Evolutionary conservation across 2,329 filamentous ascomycete genomes (phyloP).

Genomic region (Penicillium capsulatum): DNA sequence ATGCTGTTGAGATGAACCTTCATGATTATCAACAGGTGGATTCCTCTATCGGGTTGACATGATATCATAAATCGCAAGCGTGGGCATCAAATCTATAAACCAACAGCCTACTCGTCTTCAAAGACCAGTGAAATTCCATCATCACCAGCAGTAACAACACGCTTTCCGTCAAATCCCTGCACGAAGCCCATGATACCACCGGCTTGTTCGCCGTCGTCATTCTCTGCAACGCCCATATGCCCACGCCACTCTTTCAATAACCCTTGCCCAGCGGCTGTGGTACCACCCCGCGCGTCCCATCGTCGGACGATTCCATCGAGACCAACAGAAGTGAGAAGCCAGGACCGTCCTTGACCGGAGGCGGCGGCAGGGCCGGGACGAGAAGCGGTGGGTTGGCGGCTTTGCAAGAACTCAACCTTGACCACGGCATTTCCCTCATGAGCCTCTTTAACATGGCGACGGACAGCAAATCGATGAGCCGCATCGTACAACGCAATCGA

Average conservation of each 20-base stretch:
- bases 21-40: no score
- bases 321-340: constrained; percentile 77
- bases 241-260: constrained; percentile 85
- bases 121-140: constrained; percentile 56
- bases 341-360: constrained; percentile 49
- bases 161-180: constrained; percentile 67
- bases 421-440: constrained; percentile 89
- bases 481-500: constrained; percentile 82
- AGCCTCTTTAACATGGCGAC: constrained; percentile 73
- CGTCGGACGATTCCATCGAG: constrained; percentile 87
- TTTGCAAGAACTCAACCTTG: constrained; percentile 77
- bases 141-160: constrained; percentile 85
- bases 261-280: constrained; percentile 62
- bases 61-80: constrained; percentile 24
- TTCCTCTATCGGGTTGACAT: constrained; percentile 12
- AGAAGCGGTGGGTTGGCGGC: constrained; percentile 34
- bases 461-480: constrained; percentile 78
- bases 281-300: constrained; percentile 76
- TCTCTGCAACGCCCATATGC: constrained; percentile 51
- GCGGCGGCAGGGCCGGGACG: constrained; percentile 18
- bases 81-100: neutral
- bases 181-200: constrained; percentile 90
- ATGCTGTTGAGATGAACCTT: no score
- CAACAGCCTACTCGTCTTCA: constrained; percentile 29
- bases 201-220: constrained; percentile 65